phyloP scores from a whole-genome alignment of 352 stramenopile species.

The Phytophthora sojae region DNA sequence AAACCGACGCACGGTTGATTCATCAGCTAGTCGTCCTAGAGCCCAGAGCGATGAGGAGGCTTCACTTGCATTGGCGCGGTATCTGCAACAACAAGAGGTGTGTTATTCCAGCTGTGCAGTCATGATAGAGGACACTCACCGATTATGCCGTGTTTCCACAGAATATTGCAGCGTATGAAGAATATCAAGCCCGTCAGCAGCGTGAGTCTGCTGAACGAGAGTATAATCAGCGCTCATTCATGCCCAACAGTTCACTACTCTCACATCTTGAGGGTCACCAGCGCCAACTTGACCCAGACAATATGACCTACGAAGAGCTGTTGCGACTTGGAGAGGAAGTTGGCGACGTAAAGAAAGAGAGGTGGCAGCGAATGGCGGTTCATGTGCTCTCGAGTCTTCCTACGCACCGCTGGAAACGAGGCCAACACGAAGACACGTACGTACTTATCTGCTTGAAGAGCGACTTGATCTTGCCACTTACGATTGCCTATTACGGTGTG shows the following conservation, averaged over 20 bases:
- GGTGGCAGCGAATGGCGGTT: conserved; percentile 67
- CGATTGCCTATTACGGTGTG: neutral
- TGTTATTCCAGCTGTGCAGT: neutral
- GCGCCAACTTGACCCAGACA: conserved; percentile 70
- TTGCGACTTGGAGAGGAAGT: conserved; percentile 72
- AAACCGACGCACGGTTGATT: conserved; percentile 19
- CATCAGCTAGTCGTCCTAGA: conserved; percentile 26
- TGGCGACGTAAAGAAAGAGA: conserved; percentile 81
- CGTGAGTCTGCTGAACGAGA: conserved; percentile 29
- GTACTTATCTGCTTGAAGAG: conserved; percentile 19
- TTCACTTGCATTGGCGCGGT: conserved; percentile 70
- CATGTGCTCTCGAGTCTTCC: conserved; percentile 73
- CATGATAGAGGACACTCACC: conserved; percentile 6
- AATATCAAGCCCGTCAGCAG: conserved; percentile 57
- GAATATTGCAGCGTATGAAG: conserved; percentile 77
- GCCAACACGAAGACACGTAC: conserved; percentile 60
- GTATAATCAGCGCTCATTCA: conserved; percentile 14
- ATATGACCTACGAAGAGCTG: conserved; percentile 86
- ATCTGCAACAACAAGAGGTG: conserved; percentile 80
- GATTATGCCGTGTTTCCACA: conserved; percentile 27
- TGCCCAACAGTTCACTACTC: conserved; percentile 12
- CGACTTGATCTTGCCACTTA: neutral
- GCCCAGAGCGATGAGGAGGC: conserved; percentile 58
- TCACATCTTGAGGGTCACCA: conserved; percentile 22
- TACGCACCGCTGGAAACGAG: conserved; percentile 61